Evolutionary conservation across 2,329 filamentous ascomycete species (phyloP).

Genomic region (Elsinoe arachidis): DNA sequence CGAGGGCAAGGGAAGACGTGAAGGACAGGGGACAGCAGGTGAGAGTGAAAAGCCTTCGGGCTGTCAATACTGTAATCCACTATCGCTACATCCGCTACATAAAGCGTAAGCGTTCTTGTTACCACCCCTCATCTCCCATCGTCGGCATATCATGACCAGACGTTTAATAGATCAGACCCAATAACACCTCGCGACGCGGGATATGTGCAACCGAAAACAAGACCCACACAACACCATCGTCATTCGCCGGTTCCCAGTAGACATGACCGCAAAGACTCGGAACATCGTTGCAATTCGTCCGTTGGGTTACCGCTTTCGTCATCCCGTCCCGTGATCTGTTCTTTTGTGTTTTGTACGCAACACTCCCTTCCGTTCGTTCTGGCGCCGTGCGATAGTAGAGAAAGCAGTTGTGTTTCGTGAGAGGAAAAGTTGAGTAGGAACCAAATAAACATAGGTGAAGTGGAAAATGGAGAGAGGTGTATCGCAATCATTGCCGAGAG

Average conservation of each 20-base stretch:
- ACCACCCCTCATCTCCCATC: neutral
- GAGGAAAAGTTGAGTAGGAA: slow-evolving; percentile 2
- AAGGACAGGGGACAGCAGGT: neutral
- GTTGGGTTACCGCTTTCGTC: neutral
- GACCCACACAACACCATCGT: neutral
- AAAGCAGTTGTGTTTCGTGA: slow-evolving; percentile 3
- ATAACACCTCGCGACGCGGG: slow-evolving; percentile 2
- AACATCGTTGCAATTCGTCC: slow-evolving; percentile 7
- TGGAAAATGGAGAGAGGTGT: neutral
- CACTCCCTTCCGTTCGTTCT: neutral
- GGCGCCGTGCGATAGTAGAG: neutral
- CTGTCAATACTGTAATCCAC: slow-evolving; percentile 4
- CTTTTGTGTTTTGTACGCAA: neutral
- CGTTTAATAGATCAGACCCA: slow-evolving; percentile 1
- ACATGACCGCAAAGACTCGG: neutral
- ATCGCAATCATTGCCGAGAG: slow-evolving; percentile 12
- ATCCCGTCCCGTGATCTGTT: neutral
- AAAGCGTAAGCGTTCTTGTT: neutral
- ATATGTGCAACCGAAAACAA: slow-evolving; percentile 1
- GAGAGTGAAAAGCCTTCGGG: neutral
- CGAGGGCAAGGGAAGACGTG: neutral
- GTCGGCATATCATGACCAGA: neutral
- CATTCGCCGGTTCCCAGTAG: neutral
- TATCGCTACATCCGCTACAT: slow-evolving; percentile 2
- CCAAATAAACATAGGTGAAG: neutral